phyloP scores from a whole-genome alignment of 2,329 filamentous ascomycete genomes.

The Phaeosphaeriaceae sp. region DNA sequence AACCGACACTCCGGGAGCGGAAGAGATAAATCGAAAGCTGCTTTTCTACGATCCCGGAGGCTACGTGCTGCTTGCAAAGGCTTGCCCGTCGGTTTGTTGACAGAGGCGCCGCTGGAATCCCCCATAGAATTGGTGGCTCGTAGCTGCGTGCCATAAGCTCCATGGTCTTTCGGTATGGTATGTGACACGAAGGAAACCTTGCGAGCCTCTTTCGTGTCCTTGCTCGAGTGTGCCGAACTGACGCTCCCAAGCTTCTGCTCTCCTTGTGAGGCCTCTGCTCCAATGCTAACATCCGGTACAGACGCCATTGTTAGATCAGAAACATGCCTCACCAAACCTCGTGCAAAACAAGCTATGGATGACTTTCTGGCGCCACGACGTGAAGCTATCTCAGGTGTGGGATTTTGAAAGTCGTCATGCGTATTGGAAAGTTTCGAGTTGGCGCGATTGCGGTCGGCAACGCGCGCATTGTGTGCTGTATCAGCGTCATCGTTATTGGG shows the following conservation, averaged over 20 bases:
- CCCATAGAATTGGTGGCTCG: neutral
- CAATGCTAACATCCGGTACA: constrained; percentile 2
- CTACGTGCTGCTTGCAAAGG: constrained; percentile 9
- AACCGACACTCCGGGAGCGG: constrained; percentile 28
- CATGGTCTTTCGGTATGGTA: neutral
- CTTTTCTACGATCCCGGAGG: constrained; percentile 37
- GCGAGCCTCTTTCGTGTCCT: constrained; percentile 9
- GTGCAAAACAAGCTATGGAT: constrained; percentile 35
- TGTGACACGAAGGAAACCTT: neutral
- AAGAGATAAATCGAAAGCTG: constrained; percentile 37
- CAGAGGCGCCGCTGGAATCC: neutral
- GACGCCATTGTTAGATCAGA: constrained; percentile 19
- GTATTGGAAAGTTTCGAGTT: constrained; percentile 7
- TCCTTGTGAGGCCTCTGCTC: neutral
- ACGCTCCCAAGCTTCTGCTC: constrained; percentile 2
- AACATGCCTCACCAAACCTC: constrained; percentile 26
- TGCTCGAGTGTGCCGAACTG: constrained; percentile 1
- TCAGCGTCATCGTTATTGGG: constrained; percentile 16
- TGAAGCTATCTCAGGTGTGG: constrained; percentile 1
- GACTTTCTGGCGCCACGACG: constrained; percentile 26
- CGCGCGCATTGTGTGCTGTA: constrained; percentile 16
- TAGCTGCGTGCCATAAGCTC: neutral
- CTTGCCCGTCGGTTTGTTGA: too few species aligned
- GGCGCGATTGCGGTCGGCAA: constrained; percentile 8
- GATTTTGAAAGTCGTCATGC: neutral